A percentile compares a stretch with the other conserved stretches of the same genome.
Evolutionary conservation across 306 rosid species (phyloP).

Genomic region (Neltuma alba): DNA sequence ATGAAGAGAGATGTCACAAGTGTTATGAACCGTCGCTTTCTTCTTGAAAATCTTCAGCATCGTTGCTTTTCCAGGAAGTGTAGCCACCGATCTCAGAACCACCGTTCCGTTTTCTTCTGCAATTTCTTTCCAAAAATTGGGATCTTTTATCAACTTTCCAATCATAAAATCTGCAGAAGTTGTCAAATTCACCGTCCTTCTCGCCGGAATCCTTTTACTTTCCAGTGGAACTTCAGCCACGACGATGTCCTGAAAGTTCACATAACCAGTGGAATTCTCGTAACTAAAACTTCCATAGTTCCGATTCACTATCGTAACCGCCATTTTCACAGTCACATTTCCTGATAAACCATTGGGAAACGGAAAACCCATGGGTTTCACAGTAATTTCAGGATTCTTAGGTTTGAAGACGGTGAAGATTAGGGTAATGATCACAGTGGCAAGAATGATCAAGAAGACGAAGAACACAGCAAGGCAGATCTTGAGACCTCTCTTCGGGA

Average conservation of each 20-base stretch:
- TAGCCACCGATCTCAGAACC: slow-evolving; percentile 40
- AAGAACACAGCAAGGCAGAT: slow-evolving; percentile 30
- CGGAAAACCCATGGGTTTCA: slow-evolving; percentile 35
- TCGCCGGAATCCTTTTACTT: slow-evolving; percentile 14
- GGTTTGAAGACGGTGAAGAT: slow-evolving; percentile 48
- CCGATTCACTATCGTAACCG: slow-evolving; percentile 43
- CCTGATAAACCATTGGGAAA: neutral
- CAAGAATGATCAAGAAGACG: slow-evolving; percentile 34
- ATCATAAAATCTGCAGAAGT: slow-evolving; percentile 30
- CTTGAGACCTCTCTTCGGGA: slow-evolving; percentile 36
- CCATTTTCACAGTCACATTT: slow-evolving; percentile 40
- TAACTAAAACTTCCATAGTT: slow-evolving; percentile 43
- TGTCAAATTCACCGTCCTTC: slow-evolving; percentile 22
- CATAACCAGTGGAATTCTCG: slow-evolving; percentile 23
- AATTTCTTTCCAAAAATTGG: slow-evolving; percentile 4
- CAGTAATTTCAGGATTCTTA: slow-evolving; percentile 39
- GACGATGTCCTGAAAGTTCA: slow-evolving; percentile 23
- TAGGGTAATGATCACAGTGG: slow-evolving; percentile 30
- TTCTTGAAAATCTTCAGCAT: slow-evolving; percentile 44
- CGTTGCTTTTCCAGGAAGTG: slow-evolving; percentile 47
- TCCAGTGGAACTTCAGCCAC: slow-evolving; percentile 37
- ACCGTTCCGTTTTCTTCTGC: slow-evolving; percentile 25
- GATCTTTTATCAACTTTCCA: neutral
- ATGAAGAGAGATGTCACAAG: slow-evolving; percentile 43
- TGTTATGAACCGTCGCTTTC: slow-evolving; percentile 40